A percentile compares a stretch with the other conserved stretches of the same genome.
Evolutionary conservation across 1,139 yeast genomes (phyloP).

Genomic region (Zygotorulaspora mrakii): DNA sequence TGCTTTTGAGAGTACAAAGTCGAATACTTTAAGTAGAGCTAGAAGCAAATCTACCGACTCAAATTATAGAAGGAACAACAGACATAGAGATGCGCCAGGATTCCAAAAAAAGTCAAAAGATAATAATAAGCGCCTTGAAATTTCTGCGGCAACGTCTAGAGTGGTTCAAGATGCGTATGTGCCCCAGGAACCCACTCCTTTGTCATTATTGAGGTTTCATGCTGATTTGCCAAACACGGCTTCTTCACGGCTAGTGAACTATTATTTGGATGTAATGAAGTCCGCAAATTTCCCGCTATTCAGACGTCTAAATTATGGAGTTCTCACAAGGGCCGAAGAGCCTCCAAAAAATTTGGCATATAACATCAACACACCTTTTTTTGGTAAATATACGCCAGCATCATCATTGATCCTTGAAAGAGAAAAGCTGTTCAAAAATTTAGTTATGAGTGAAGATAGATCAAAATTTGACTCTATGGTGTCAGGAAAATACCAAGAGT

Average conservation of each 20-base stretch:
- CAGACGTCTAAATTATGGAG: conserved; percentile 25
- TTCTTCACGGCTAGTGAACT: conserved; percentile 21
- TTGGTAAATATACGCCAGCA: conserved; percentile 27
- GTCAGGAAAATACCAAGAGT: conserved; percentile 23
- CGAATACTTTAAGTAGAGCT: conserved; percentile 2
- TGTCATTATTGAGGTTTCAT: conserved; percentile 25
- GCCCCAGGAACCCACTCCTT: conserved; percentile 27
- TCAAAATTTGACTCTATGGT: conserved; percentile 19
- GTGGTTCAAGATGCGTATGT: conserved; percentile 16
- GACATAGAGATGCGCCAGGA: conserved; percentile 10
- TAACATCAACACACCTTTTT: conserved; percentile 15
- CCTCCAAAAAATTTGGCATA: conserved; percentile 15
- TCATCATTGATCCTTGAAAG: conserved; percentile 22
- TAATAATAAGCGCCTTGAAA: conserved; percentile 5
- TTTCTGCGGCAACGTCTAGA: conserved; percentile 11
- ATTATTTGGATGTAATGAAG: conserved; percentile 22
- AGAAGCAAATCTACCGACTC: conserved; percentile 1
- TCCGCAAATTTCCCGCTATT: conserved; percentile 27
- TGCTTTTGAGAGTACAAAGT: conserved; percentile 12
- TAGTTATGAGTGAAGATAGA: conserved; percentile 16
- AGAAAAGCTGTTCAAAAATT: conserved; percentile 27
- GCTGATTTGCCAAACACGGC: conserved; percentile 21
- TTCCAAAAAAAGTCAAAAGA: conserved; percentile 6
- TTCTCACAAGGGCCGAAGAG: conserved; percentile 9
- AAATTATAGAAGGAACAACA: conserved; percentile 4